These are phyloP conservation scores for Mortierella sp. DNA, from an alignment of 371 early-diverging fungal species.

Conservation along the genomic window DNA sequence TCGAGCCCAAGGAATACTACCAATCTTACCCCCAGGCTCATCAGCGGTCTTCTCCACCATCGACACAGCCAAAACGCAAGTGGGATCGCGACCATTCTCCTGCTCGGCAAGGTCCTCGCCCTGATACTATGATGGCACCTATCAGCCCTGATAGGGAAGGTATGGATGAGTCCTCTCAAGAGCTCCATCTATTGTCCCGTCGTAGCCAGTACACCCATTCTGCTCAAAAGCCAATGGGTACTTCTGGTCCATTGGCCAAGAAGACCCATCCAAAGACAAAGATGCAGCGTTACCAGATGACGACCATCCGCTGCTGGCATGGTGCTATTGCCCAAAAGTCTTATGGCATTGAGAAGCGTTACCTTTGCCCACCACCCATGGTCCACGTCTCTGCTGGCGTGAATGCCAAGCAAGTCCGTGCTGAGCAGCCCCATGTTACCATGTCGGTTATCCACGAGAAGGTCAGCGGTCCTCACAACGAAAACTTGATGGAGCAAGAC, in stretches of 20 bases:
- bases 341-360: conserved; percentile 84
- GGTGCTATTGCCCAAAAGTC: conserved; percentile 82
- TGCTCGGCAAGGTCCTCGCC: conserved; percentile 25
- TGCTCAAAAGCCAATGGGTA: background rate
- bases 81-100: conserved; percentile 50
- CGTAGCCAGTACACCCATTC: conserved; percentile 14
- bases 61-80: conserved; percentile 31
- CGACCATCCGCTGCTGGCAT: conserved; percentile 70
- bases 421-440: conserved; percentile 64
- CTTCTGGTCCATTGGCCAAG: conserved; percentile 5
- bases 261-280: conserved; percentile 28
- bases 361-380: conserved; percentile 82
- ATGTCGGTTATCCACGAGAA: conserved; percentile 65
- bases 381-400: conserved; percentile 67
- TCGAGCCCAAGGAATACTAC: conserved; percentile 39
- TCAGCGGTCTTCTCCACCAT: conserved; percentile 9
- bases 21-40: conserved; percentile 7
- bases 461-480: conserved; percentile 48
- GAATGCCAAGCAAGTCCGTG: conserved; percentile 56
- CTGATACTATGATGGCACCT: background rate
- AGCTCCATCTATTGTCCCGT: conserved; percentile 45
- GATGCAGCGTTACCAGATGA: conserved; percentile 56
- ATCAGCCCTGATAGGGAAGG: background rate
- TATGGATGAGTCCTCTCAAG: conserved; percentile 33
- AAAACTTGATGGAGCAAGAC: conserved; percentile 55